Evolutionary conservation across 768 basidiomycete genomes (phyloP).

Genomic region (Phallus indusiatus): DNA sequence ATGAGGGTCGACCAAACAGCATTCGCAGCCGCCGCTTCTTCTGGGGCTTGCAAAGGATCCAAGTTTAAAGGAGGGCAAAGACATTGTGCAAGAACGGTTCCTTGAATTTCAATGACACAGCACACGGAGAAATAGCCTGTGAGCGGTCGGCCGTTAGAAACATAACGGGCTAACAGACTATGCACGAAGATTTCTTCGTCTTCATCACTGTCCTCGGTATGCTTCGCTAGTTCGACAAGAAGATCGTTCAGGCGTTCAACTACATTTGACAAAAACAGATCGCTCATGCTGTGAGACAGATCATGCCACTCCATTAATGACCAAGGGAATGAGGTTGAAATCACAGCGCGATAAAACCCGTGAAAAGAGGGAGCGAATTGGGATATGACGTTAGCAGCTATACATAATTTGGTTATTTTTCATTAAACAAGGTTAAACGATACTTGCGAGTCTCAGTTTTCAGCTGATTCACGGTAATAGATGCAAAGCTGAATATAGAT

Average conservation of each 20-base stretch:
- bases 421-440: background rate
- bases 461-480: constrained; percentile 46
- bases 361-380: constrained; percentile 76
- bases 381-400: constrained; percentile 64
- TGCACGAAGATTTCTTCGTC: constrained; percentile 45
- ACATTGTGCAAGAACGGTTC: constrained; percentile 76
- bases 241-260: constrained; percentile 69
- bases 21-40: constrained; percentile 76
- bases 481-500: constrained; percentile 56
- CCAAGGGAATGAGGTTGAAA: constrained; percentile 72
- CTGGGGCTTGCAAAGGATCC: constrained; percentile 17
- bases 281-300: constrained; percentile 42
- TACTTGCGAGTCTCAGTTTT: constrained; percentile 44
- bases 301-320: constrained; percentile 52
- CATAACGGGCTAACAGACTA: constrained; percentile 67
- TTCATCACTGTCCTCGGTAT: constrained; percentile 44
- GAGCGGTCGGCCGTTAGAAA: constrained; percentile 64
- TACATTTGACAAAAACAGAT: constrained; percentile 53
- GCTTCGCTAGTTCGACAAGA: constrained; percentile 49
- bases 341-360: constrained; percentile 80
- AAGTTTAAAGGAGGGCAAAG: constrained; percentile 31
- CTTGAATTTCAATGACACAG: constrained; percentile 76
- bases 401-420: background rate
- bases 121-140: constrained; percentile 87
- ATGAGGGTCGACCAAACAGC: constrained; percentile 68